Percentiles rank a stretch among this genome's conserved stretches.
Evolutionary conservation across 2,329 filamentous ascomycete genomes (phyloP).

Genomic region (Orbilia oligospora): DNA sequence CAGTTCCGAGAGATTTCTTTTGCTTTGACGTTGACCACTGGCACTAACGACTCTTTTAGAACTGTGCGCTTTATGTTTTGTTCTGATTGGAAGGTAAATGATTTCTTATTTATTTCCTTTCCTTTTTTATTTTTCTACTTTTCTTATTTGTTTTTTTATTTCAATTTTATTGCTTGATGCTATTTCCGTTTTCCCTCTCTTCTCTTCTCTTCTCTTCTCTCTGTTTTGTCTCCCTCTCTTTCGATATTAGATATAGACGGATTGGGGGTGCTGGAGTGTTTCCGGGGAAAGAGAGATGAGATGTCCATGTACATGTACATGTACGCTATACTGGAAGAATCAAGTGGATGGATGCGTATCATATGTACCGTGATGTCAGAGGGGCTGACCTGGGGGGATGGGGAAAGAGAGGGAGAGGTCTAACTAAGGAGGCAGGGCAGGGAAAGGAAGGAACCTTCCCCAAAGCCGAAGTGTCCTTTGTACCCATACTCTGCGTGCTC

Average conservation of each 20-base stretch:
- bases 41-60: slow-evolving; percentile 7
- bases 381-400: not conserved
- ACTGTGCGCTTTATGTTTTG: slow-evolving; percentile 47
- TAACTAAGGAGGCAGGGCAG: not conserved
- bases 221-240: not conserved
- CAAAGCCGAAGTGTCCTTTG: not conserved
- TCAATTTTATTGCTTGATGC: not conserved
- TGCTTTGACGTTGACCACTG: not conserved
- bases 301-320: not conserved
- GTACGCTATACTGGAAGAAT: slow-evolving; percentile 17
- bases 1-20: slow-evolving; percentile 1
- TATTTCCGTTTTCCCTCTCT: not conserved
- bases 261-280: slow-evolving; percentile 18
- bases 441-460: slow-evolving; percentile 9
- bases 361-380: slow-evolving; percentile 52
- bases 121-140: not conserved
- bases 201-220: too few species aligned
- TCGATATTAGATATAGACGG: slow-evolving; percentile 7
- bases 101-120: not conserved
- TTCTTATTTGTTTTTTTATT: not conserved
- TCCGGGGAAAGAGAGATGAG: slow-evolving; percentile 11
- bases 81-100: slow-evolving; percentile 39
- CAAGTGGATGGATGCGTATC: slow-evolving; percentile 9
- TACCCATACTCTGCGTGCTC: too few species aligned
- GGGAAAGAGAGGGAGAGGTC: not conserved